Conservation (phyloP, 2,329 filamentous ascomycete species). For the Grosmannia serpens region DNA sequence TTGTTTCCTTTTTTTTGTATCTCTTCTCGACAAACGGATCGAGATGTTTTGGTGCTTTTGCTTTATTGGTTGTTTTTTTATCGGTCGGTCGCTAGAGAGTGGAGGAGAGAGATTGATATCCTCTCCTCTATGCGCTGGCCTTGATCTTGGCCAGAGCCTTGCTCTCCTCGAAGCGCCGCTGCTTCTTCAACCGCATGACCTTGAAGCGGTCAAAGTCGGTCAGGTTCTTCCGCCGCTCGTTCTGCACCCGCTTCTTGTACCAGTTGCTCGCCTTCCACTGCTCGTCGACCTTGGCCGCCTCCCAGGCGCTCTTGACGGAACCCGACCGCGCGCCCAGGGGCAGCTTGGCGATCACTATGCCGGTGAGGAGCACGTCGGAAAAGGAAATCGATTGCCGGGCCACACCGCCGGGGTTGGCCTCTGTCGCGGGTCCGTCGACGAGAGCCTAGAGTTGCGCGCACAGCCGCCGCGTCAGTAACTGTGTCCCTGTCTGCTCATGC, state of each 20-base stretch:
- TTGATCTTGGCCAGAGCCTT: slow-evolving; percentile 93
- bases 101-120: not conserved
- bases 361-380: slow-evolving; percentile 75
- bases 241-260: slow-evolving; percentile 86
- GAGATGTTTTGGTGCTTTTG: not conserved
- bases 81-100: not conserved
- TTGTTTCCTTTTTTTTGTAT: not conserved
- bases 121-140: slow-evolving; percentile 53
- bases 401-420: slow-evolving; percentile 60
- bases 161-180: slow-evolving; percentile 95
- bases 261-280: slow-evolving; percentile 89
- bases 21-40: not conserved
- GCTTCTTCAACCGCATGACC: slow-evolving; percentile 98
- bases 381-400: slow-evolving; percentile 81
- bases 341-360: slow-evolving; percentile 75
- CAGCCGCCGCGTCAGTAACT: slow-evolving; percentile 2
- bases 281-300: slow-evolving; percentile 78
- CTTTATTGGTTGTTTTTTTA: not conserved
- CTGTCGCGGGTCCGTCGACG: slow-evolving; percentile 83
- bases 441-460: slow-evolving; percentile 56
- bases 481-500: not conserved
- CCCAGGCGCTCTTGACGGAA: slow-evolving; percentile 79
- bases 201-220: slow-evolving; percentile 99
- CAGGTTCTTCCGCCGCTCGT: slow-evolving; percentile 76
- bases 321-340: slow-evolving; percentile 75